These are phyloP conservation scores for Plasmodiophora brassicae DNA, from an alignment of 208 protist genomes.

Conservation along the genomic window DNA sequence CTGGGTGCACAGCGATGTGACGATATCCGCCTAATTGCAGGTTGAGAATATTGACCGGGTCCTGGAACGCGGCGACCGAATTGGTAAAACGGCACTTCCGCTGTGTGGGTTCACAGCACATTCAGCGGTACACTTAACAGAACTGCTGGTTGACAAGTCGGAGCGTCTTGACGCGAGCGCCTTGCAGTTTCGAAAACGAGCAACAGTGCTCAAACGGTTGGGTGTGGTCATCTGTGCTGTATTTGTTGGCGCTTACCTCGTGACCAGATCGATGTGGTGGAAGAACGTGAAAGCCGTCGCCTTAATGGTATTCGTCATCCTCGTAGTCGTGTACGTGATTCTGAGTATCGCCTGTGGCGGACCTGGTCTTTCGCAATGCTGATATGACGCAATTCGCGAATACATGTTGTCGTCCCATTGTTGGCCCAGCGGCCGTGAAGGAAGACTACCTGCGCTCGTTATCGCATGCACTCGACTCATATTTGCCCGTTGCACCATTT, in stretches of 20 bases:
- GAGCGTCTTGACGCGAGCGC: constrained; percentile 8
- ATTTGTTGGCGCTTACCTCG: neutral
- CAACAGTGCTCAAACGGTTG: neutral
- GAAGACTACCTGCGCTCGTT: too few species aligned
- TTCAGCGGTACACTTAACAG: neutral
- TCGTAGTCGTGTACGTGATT: neutral
- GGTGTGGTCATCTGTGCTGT: neutral
- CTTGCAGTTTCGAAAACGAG: neutral
- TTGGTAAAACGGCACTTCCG: neutral
- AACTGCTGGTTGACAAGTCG: constrained; percentile 19
- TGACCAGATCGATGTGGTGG: neutral
- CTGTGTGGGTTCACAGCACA: neutral
- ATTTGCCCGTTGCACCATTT: too few species aligned
- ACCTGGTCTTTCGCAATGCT: too few species aligned
- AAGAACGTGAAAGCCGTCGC: neutral
- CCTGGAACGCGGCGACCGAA: neutral
- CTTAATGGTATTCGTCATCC: neutral
- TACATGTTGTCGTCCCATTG: too few species aligned
- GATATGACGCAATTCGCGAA: too few species aligned
- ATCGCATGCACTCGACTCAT: too few species aligned
- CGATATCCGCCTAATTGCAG: too few species aligned
- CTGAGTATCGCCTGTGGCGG: neutral
- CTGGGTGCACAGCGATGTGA: too few species aligned
- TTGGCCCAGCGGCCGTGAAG: too few species aligned
- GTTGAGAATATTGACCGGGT: neutral